Evolutionary conservation across 106 monocot species (phyloP).

Genomic region (Dioscorea dumetorum): DNA sequence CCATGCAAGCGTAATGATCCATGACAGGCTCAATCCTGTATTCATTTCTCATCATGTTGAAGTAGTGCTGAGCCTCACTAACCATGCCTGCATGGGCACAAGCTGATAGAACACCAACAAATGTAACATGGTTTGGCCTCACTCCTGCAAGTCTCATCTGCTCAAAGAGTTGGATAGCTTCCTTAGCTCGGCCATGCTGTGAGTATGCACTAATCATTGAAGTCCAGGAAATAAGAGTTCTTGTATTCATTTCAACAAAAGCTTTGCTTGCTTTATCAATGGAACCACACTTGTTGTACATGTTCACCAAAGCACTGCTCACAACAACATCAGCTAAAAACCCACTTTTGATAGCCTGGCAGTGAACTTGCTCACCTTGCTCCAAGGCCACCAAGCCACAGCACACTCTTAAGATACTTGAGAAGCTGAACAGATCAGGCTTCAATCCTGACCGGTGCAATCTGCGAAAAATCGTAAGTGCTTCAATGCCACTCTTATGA

Average conservation of each 20-base stretch:
- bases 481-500: constrained; percentile 41
- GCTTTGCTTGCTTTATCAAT: constrained; percentile 64
- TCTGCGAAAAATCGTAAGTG: constrained; percentile 54
- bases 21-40: constrained; percentile 72
- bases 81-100: constrained; percentile 80
- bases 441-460: constrained; percentile 45
- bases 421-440: constrained; percentile 78
- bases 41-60: constrained; percentile 78
- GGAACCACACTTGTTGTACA: constrained; percentile 87
- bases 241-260: constrained; percentile 69
- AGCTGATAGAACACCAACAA: constrained; percentile 87
- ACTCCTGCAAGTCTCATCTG: constrained; percentile 74
- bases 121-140: constrained; percentile 73
- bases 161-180: constrained; percentile 85
- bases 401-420: constrained; percentile 70
- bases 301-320: constrained; percentile 71
- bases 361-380: constrained; percentile 80
- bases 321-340: constrained; percentile 75
- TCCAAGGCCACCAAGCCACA: constrained; percentile 59
- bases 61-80: constrained; percentile 66
- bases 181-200: constrained; percentile 61
- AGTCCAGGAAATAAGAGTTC: constrained; percentile 86
- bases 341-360: constrained; percentile 68
- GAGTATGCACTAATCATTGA: constrained; percentile 81
- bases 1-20: constrained; percentile 91